These are phyloP conservation scores for Curvularia lunata DNA, from an alignment of 2,329 filamentous ascomycete genomes.

Conservation along the genomic window DNA sequence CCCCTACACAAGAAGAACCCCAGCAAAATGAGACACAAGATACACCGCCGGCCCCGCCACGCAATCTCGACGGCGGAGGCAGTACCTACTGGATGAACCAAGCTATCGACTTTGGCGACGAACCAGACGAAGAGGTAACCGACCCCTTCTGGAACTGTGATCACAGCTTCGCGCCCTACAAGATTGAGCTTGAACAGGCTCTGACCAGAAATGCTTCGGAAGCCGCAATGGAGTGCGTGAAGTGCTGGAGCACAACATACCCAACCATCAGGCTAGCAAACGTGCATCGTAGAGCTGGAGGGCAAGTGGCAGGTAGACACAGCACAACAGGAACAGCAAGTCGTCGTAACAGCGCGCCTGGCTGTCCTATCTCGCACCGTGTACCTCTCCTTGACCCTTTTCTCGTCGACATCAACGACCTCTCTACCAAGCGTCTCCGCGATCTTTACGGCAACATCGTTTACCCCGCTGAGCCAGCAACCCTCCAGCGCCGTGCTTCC, in stretches of 20 bases:
- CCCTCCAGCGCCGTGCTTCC: constrained; percentile 12
- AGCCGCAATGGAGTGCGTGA: constrained; percentile 37
- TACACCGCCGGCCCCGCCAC: constrained; percentile 5
- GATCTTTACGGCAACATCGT: constrained; percentile 32
- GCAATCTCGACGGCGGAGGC: constrained; percentile 47
- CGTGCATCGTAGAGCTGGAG: not conserved
- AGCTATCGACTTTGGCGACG: constrained; percentile 46
- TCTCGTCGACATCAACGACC: constrained; percentile 15
- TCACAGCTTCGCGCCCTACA: constrained; percentile 31
- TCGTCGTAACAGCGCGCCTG: too few species aligned
- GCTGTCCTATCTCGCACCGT: constrained; percentile 11
- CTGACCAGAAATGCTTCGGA: constrained; percentile 9
- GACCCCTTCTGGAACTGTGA: constrained; percentile 35
- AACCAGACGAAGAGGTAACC: constrained; percentile 39
- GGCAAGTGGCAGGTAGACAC: too few species aligned
- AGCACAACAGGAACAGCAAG: not conserved
- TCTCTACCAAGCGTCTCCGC: constrained; percentile 9
- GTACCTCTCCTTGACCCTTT: constrained; percentile 6
- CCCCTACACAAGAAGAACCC: not conserved
- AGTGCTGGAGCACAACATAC: constrained; percentile 37
- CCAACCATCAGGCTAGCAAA: constrained; percentile 28
- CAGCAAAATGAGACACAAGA: not conserved
- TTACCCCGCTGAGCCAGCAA: constrained; percentile 8
- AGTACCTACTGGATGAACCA: constrained; percentile 38
- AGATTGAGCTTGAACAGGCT: constrained; percentile 22